A percentile compares a stretch with the other conserved stretches of the same genome.
phyloP scores from a whole-genome alignment of 2,329 filamentous ascomycete genomes.

The Thelonectria discophora region DNA sequence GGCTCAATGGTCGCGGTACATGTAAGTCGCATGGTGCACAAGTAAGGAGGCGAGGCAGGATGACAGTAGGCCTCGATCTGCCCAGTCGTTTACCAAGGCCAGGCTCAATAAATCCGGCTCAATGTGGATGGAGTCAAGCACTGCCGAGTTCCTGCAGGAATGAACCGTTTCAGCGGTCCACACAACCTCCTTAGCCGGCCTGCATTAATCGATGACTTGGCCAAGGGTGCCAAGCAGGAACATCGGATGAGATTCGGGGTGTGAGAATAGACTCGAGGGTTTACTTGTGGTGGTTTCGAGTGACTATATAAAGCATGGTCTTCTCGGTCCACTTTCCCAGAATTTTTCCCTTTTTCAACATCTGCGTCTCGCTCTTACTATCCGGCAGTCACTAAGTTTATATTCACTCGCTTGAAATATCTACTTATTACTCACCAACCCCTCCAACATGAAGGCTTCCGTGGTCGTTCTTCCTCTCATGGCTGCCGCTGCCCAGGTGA shows the following conservation, averaged over 20 bases:
- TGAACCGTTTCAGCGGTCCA: background rate
- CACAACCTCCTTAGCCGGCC: background rate
- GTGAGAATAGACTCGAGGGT: background rate
- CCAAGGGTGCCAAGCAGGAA: background rate
- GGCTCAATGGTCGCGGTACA: too few species aligned
- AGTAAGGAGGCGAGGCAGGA: background rate
- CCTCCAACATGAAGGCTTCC: slow-evolving; percentile 14
- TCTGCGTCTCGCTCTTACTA: background rate
- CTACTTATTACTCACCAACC: background rate
- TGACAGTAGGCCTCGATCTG: background rate
- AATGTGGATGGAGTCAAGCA: background rate
- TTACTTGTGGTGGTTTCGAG: background rate
- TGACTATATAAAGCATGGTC: background rate
- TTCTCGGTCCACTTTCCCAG: background rate
- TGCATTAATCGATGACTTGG: background rate
- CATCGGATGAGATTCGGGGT: background rate
- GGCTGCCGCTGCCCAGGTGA: slow-evolving; percentile 2
- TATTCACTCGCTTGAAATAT: background rate
- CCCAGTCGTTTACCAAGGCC: background rate
- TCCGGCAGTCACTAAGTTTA: background rate
- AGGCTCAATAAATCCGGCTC: background rate
- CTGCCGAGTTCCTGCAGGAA: background rate
- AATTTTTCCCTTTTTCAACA: background rate
- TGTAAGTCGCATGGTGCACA: too few species aligned
- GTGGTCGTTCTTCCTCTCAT: slow-evolving; percentile 6